Percentiles rank a stretch among this genome's conserved stretches.
Evolutionary conservation across 305 asterid species (phyloP).

Genomic region (Petunia hybrid): DNA sequence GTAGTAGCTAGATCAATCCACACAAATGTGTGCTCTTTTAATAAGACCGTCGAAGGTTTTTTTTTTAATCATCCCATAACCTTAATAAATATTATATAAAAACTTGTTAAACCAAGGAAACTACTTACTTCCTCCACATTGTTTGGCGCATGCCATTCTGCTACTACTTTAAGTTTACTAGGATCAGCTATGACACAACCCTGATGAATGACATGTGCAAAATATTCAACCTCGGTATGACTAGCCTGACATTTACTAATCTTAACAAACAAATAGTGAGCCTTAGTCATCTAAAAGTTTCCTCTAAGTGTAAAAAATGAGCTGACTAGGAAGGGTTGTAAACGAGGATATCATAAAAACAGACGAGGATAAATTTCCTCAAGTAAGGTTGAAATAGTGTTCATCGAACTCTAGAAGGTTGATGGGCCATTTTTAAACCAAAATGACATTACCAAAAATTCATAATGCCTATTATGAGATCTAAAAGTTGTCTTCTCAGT

Average conservation of each 20-base stretch:
- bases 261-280: neutral
- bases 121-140: too few species aligned
- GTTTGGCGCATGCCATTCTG: too few species aligned
- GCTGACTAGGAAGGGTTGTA: neutral
- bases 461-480: neutral
- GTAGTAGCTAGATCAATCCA: neutral
- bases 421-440: neutral
- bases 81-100: too few species aligned
- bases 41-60: too few species aligned
- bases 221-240: neutral
- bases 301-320: neutral
- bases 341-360: too few species aligned
- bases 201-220: neutral
- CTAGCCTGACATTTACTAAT: neutral
- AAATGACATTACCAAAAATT: neutral
- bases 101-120: too few species aligned
- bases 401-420: neutral
- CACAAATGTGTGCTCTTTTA: too few species aligned
- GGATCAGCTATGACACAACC: neutral
- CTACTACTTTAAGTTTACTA: neutral
- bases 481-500: neutral
- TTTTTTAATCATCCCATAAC: too few species aligned
- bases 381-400: neutral
- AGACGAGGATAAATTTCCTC: neutral
- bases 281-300: neutral